phyloP scores from a whole-genome alignment of 306 rosid species.

The Gastrolobium bilobum region DNA sequence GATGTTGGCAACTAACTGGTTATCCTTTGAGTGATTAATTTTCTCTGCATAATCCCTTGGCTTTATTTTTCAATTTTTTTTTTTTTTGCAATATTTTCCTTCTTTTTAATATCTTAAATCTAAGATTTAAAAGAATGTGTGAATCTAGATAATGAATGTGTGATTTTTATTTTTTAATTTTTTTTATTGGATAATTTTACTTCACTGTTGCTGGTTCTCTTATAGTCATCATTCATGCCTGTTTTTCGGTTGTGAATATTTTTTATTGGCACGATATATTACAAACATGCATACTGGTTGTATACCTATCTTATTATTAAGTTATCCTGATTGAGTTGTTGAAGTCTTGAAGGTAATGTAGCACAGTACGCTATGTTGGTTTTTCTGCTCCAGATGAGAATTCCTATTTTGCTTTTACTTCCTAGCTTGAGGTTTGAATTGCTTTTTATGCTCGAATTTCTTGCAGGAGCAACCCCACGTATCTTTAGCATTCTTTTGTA shows the following conservation, averaged over 20 bases:
- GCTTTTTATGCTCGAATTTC: constrained; percentile 44
- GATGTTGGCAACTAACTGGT: constrained; percentile 2
- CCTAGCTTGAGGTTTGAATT: constrained; percentile 45
- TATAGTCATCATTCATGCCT: constrained; percentile 10
- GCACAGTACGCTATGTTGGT: background rate
- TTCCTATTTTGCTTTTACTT: constrained; percentile 11
- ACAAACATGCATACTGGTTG: constrained; percentile 10
- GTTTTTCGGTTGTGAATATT: background rate
- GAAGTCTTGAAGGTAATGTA: background rate
- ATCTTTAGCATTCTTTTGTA: constrained; percentile 37
- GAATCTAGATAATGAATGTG: background rate
- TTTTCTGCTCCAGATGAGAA: background rate
- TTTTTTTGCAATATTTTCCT: background rate
- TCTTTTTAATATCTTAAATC: background rate
- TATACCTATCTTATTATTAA: background rate
- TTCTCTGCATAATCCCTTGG: constrained; percentile 16
- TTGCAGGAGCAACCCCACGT: constrained; percentile 48
- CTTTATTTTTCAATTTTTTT: background rate
- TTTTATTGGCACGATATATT: background rate
- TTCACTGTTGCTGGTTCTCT: constrained; percentile 31
- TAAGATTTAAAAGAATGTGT: constrained; percentile 30
- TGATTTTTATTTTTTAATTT: no score
- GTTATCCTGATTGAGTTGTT: constrained; percentile 29
- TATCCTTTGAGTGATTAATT: constrained; percentile 16
- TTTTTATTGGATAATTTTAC: background rate